phyloP scores from a whole-genome alignment of 768 basidiomycete genomes.

The Chalciporus piperatus region DNA sequence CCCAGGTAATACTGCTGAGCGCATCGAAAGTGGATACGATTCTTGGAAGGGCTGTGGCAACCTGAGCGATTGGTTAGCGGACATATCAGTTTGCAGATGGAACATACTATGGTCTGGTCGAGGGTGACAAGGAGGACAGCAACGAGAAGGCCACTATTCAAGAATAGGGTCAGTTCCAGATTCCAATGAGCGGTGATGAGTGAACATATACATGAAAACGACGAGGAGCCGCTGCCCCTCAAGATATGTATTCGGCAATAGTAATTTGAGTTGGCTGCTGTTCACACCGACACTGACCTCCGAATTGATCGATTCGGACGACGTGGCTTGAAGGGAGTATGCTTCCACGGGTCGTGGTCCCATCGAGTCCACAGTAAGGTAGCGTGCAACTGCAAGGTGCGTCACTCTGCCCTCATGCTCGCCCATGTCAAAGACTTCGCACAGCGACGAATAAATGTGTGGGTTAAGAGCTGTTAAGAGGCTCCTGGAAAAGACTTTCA shows the following conservation, averaged over 20 bases:
- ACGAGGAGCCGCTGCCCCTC: background rate
- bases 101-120: constrained; percentile 39
- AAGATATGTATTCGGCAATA: background rate
- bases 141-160: background rate
- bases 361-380: no score
- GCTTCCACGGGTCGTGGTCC: no score
- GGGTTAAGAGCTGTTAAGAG: no score
- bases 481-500: no score
- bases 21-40: constrained; percentile 31
- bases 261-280: background rate
- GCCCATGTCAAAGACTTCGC: no score
- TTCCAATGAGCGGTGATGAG: background rate
- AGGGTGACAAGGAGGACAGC: constrained; percentile 28
- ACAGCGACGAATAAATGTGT: no score
- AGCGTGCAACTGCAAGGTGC: no score
- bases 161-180: background rate
- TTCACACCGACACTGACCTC: no score
- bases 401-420: no score
- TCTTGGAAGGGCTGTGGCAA: constrained; percentile 26
- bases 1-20: constrained; percentile 22
- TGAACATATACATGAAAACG: background rate
- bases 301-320: no score
- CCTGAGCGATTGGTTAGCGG: background rate
- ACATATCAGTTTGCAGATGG: constrained; percentile 7
- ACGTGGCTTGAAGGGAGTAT: no score